Percentiles rank a stretch among this genome's conserved stretches.
These are phyloP conservation scores for Lecanicillium sp. DNA, from an alignment of 2,329 filamentous ascomycete genomes.

Conservation along the genomic window DNA sequence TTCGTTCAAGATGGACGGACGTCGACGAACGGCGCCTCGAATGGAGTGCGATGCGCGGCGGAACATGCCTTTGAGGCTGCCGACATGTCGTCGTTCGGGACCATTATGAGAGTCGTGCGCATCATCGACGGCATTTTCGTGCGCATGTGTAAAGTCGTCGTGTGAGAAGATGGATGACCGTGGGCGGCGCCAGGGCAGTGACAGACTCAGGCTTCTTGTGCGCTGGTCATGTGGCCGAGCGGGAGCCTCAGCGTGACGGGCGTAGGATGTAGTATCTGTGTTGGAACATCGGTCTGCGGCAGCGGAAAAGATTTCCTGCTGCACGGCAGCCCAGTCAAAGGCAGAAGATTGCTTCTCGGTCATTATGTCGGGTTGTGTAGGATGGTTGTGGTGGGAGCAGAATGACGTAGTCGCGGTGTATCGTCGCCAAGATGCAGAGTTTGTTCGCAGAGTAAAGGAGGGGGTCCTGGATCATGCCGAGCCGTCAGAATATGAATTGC, in stretches of 20 bases:
- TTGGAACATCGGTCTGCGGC: background rate
- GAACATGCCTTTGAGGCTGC: constrained; percentile 40
- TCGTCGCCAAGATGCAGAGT: no score
- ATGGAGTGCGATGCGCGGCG: constrained; percentile 48
- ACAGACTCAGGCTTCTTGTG: constrained; percentile 40
- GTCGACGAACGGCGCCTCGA: constrained; percentile 42
- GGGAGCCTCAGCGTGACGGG: constrained; percentile 1
- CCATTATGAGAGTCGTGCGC: constrained; percentile 14
- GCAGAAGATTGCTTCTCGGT: background rate
- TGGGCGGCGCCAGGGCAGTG: constrained; percentile 39
- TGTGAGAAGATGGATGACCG: constrained; percentile 32
- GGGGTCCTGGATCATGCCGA: no score
- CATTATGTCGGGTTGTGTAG: background rate
- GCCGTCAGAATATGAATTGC: no score
- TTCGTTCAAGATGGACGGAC: constrained; percentile 31
- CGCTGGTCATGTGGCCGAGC: constrained; percentile 25
- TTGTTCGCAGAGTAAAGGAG: no score
- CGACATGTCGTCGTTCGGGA: constrained; percentile 16
- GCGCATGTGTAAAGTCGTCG: constrained; percentile 19
- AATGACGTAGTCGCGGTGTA: no score
- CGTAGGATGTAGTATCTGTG: background rate
- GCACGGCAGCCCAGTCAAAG: constrained; percentile 6
- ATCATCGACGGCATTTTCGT: constrained; percentile 23
- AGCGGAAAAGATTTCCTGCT: constrained; percentile 4
- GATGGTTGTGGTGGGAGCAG: no score